Conservation (phyloP, 1,139 yeast species). For the Geotrichum reessii region DNA sequence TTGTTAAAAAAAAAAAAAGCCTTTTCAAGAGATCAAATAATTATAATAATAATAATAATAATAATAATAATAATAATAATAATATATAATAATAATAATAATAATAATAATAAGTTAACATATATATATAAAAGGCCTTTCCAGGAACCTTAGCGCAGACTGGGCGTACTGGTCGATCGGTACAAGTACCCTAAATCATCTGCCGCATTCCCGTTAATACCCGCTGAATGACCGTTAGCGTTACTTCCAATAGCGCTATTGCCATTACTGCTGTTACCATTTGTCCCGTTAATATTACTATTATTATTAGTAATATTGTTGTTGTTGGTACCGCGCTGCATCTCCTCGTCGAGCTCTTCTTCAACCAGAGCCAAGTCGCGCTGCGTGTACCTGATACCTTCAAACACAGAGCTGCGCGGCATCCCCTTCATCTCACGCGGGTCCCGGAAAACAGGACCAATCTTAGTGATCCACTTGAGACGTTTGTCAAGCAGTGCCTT, state of each 20-base stretch:
- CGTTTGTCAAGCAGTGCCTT: conserved; percentile 80
- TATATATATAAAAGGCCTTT: too few species aligned
- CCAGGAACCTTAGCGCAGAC: not conserved
- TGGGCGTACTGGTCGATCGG: not conserved
- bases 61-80: too few species aligned
- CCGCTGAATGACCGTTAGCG: not conserved
- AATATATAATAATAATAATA: too few species aligned
- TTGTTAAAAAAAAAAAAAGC: too few species aligned
- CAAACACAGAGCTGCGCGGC: conserved; percentile 41
- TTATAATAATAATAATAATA: too few species aligned
- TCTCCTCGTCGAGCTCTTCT: not conserved
- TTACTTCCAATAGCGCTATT: not conserved
- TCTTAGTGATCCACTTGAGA: conserved; percentile 77
- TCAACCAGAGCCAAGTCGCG: not conserved
- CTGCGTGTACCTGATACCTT: conserved; percentile 10
- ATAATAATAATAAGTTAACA: too few species aligned
- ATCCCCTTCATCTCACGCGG: conserved; percentile 65
- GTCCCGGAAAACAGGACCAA: conserved; percentile 74
- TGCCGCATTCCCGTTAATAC: not conserved
- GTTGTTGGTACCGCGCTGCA: not conserved
- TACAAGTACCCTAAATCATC: not conserved
- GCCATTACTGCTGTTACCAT: not conserved
- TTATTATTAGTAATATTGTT: not conserved
- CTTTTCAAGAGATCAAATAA: too few species aligned
- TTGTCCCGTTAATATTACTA: not conserved